phyloP scores from a whole-genome alignment of 2,329 filamentous ascomycete species.

The Aspergillus spinulosporus region DNA sequence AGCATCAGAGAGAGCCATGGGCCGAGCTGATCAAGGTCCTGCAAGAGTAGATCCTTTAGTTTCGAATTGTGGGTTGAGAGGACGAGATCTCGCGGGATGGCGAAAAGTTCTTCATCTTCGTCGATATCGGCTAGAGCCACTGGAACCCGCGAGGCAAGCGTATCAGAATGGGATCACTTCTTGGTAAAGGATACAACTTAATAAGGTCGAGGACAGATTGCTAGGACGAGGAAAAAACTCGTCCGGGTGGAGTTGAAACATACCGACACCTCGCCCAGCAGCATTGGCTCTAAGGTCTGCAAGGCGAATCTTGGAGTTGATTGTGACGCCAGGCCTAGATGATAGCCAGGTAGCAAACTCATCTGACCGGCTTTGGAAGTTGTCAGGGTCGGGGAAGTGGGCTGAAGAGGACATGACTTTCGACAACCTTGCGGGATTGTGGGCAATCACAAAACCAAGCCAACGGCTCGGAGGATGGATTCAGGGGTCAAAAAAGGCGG shows the following conservation, averaged over 20 bases:
- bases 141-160: constrained; percentile 36
- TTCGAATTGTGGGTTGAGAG: constrained; percentile 72
- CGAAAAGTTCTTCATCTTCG: constrained; percentile 76
- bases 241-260: constrained; percentile 34
- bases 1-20: constrained; percentile 66
- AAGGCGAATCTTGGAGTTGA: constrained; percentile 60
- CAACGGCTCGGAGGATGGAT: not conserved
- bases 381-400: constrained; percentile 37
- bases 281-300: constrained; percentile 57
- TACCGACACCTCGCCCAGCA: constrained; percentile 65
- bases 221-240: constrained; percentile 22
- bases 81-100: constrained; percentile 70
- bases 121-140: constrained; percentile 70
- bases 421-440: constrained; percentile 10
- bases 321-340: constrained; percentile 50
- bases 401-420: constrained; percentile 36
- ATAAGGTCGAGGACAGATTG: constrained; percentile 17
- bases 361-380: constrained; percentile 50
- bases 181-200: constrained; percentile 4
- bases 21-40: constrained; percentile 53
- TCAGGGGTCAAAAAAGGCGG: constrained; percentile 2
- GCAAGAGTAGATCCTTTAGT: constrained; percentile 59
- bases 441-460: constrained; percentile 16
- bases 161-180: constrained; percentile 25
- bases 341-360: constrained; percentile 61